Evolutionary conservation across 768 basidiomycete species (phyloP).

Genomic region (Galerina marginata): DNA sequence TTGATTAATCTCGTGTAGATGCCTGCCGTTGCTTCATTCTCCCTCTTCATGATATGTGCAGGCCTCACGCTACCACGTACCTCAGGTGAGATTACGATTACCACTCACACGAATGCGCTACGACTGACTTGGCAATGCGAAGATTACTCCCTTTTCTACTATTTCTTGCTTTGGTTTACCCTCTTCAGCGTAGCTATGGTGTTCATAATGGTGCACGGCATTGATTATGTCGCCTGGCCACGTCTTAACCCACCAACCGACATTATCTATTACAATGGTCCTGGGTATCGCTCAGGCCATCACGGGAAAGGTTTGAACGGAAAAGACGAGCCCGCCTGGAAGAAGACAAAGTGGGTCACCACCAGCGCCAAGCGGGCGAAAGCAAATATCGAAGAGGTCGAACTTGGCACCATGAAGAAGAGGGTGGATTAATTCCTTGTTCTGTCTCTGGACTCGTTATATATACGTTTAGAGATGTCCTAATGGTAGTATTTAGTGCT

Average conservation of each 20-base stretch:
- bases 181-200: constrained; percentile 63
- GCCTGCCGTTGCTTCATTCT: constrained; percentile 81
- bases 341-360: constrained; percentile 44
- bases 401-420: constrained; percentile 80
- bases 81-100: constrained; percentile 69
- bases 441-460: no score
- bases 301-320: constrained; percentile 75
- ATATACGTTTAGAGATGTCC: no score
- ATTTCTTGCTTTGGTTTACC: constrained; percentile 81
- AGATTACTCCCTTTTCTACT: constrained; percentile 89
- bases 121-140: constrained; percentile 10
- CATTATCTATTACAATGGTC: constrained; percentile 86
- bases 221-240: constrained; percentile 96
- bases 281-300: constrained; percentile 80
- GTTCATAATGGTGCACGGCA: constrained; percentile 85
- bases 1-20: constrained; percentile 54
- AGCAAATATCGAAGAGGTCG: constrained; percentile 66
- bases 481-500: no score
- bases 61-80: constrained; percentile 86
- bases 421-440: constrained; percentile 59
- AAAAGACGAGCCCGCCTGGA: constrained; percentile 37
- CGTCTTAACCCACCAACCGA: constrained; percentile 84
- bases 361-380: constrained; percentile 39
- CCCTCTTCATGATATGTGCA: constrained; percentile 87
- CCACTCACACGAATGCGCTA: not conserved